phyloP scores from a whole-genome alignment of 2,329 filamentous ascomycete species.

The Alternaria postmessia region DNA sequence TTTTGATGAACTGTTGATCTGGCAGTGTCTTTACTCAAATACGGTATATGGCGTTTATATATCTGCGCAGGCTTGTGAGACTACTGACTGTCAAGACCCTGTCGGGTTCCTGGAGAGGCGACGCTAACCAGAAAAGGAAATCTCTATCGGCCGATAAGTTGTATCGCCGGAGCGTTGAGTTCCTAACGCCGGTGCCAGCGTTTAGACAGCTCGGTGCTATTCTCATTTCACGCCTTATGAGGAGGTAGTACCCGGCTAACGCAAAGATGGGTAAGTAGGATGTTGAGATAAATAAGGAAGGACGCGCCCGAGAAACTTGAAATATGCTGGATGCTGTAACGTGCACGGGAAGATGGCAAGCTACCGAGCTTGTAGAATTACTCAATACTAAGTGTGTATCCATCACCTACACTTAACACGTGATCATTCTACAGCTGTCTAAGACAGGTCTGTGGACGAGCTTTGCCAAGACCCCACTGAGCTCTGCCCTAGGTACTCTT shows the following conservation, averaged over 20 bases:
- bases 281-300: too few species aligned
- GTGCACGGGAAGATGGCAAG: not conserved
- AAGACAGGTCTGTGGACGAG: too few species aligned
- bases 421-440: not conserved
- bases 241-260: too few species aligned
- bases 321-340: too few species aligned
- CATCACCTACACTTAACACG: not conserved
- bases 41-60: too few species aligned
- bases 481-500: not conserved
- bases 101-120: not conserved
- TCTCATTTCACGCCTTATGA: too few species aligned
- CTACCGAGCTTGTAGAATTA: not conserved
- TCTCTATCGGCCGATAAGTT: not conserved
- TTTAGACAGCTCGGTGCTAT: not conserved
- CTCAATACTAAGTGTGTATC: not conserved
- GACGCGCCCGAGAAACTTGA: too few species aligned
- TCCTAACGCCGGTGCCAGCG: not conserved
- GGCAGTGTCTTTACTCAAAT: too few species aligned
- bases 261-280: too few species aligned
- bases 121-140: not conserved
- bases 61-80: too few species aligned
- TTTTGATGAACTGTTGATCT: too few species aligned
- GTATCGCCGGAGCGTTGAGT: not conserved
- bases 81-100: too few species aligned
- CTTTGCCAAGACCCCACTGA: not conserved